Evolutionary conservation across 257 asterid genomes (phyloP), one percentile per base, ranked within the genome.

Genomic region (Ocimum tenuiflorum): DNA sequence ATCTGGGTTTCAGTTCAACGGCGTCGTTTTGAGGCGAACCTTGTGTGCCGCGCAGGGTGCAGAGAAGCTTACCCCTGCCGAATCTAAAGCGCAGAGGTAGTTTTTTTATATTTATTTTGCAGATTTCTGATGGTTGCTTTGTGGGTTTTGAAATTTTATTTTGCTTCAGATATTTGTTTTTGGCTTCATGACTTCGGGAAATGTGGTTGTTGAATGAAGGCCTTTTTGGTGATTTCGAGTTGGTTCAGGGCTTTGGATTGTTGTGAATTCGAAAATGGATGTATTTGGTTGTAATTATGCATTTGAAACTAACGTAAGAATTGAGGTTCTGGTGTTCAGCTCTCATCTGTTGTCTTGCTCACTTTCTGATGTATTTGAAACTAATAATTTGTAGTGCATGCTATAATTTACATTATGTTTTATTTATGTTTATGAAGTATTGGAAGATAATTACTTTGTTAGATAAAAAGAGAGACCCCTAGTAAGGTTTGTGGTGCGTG

Each of bases 1-100:
- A 80, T 76, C 78, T 77, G 87, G 86, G 80, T 51, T 74, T 75
- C 75, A 70, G 70, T 75, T 71, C 17, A 75, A 81, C 52, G 79
- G 78, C 69, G 74, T 70, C 59, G 78, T 31, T 48, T 73, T 75
- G 59, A 80, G 67, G 65, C 80, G 80, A 73, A 65, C 78, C 35
- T 23, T 73, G 55, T 91, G 91, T 64, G 59, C 88, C 24, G 68
- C 79, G 64, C 86, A 84, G 66, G 88, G 89, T n/a, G 90, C 86
- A 3, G 84, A 86, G 69, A 85, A 75, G 78, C 81, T 79, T 73
- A 81, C 89, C 69, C 71, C 82, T 39, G 75, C 89, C 60, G 81
- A 78, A 72, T 75, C 88, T 57, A 81, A 79, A 79, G 79, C 52
- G 19, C 81, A 84, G 67, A 85, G 95, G 98, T 91, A 53, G 54